Evolutionary conservation across 345 rosid genomes (phyloP), one percentile per base, ranked within the genome.

Genomic region (Adansonia digitata): DNA sequence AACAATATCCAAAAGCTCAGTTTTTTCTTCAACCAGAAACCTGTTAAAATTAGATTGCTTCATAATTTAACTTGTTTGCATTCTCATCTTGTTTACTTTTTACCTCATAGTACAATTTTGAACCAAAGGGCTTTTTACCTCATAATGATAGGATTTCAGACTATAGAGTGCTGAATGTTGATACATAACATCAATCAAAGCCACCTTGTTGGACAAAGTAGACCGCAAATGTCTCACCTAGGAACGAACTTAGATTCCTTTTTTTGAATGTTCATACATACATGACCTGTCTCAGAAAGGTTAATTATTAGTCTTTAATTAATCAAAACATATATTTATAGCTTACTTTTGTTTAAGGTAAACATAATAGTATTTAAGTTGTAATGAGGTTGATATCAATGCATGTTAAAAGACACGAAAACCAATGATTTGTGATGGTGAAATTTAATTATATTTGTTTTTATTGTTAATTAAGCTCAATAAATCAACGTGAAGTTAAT

Each of bases 21-120:
- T 9, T 24, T 74, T 74, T 60, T 39, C 74, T 60, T 70, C 13
- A 2, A 48, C 17, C 69, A 14, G 13, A 63, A 71, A 75, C 67
- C 69, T 71, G 73, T 62, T 56, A 72, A 70, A 72, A 61, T 27
- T 62, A 27, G 77, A 69, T 75, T 78, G 75, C 75, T 76, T 78
- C 20, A 29, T 49, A 11, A 52, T 78, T 60, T 67, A 72, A 40
- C 45, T 65, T 14, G 49, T 69, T 40, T 46, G 52, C 29, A n/a
- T n/a, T 11, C 6, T 7, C 26, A n/a, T 51, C 31, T 18, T 51
- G 26, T 18, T 22, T n/a, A 31, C 17, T 26, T 2, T 60, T 31
- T 14, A 67, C 31, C 35, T 29, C 39, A 59, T 26, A 0, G 20
- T 27, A 13, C n/a, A 59, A 27, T 29, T 59, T 27, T 8, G n/a